Evolutionary conservation across 2,329 filamentous ascomycete genomes (phyloP).

Genomic region (Metarhizium guizhouense): DNA sequence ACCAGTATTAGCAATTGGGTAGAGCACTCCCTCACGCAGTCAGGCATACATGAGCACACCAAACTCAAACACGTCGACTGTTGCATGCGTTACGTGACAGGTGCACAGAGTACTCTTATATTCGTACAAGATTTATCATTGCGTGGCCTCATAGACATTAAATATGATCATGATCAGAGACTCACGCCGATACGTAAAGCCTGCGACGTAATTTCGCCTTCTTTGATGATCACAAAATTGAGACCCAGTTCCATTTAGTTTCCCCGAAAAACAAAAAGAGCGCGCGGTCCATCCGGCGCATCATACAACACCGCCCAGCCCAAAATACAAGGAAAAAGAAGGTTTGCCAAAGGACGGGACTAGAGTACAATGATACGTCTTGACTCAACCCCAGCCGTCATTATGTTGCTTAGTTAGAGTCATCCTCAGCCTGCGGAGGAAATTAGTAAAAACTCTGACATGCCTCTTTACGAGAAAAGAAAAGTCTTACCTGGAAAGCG

Average conservation of each 20-base stretch:
- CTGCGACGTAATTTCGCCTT: conserved; percentile 10
- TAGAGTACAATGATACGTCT: conserved; percentile 6
- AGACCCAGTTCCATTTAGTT: conserved; percentile 25
- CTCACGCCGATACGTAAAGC: conserved; percentile 12
- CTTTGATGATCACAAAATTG: conserved; percentile 23
- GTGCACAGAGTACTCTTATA: not conserved
- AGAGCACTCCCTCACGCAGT: too few relatives aligned
- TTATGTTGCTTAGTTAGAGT: conserved; percentile 29
- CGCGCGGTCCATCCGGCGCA: conserved; percentile 27
- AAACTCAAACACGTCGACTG: not conserved
- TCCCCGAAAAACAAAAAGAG: conserved; percentile 26
- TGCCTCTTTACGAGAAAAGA: not conserved
- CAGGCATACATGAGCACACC: too few relatives aligned
- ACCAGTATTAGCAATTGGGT: too few relatives aligned
- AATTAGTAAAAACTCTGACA: not conserved
- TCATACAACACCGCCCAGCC: conserved; percentile 34
- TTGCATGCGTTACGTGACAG: not conserved
- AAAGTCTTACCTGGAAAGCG: conserved; percentile 67
- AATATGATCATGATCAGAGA: conserved; percentile 14
- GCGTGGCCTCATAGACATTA: conserved; percentile 14
- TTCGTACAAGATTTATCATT: conserved; percentile 21
- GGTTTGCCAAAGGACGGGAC: conserved; percentile 9
- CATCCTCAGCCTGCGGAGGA: conserved; percentile 43
- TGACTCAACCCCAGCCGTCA: conserved; percentile 4
- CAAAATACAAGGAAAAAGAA: conserved; percentile 25